Conservation (phyloP, 768 basidiomycete genomes). For the Xerocomellus chrysenteron region DNA sequence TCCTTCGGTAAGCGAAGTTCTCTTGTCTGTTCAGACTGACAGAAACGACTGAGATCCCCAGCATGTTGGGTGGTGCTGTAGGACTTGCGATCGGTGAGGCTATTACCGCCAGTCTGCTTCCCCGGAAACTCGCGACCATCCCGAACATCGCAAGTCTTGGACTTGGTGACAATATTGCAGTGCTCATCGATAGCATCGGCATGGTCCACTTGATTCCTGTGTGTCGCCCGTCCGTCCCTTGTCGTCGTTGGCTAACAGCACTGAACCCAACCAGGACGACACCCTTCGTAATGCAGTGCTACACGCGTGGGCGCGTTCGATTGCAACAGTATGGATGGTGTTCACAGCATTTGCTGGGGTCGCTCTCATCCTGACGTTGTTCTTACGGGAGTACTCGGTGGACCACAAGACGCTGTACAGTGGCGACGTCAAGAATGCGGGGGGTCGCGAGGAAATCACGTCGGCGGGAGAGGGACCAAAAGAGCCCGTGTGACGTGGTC, state of each 20-base stretch:
- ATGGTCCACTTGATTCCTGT: slow-evolving; percentile 34
- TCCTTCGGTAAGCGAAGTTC: slow-evolving; percentile 50
- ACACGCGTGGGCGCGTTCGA: slow-evolving; percentile 62
- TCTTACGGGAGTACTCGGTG: slow-evolving; percentile 60
- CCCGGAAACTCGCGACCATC: slow-evolving; percentile 34
- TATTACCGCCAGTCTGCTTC: slow-evolving; percentile 57
- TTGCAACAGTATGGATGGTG: slow-evolving; percentile 64
- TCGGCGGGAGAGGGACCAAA: not conserved
- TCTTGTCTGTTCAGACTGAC: not conserved
- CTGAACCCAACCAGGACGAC: slow-evolving; percentile 41
- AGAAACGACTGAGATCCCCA: slow-evolving; percentile 19
- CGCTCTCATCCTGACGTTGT: slow-evolving; percentile 49
- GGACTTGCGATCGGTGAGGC: slow-evolving; percentile 72
- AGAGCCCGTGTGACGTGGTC: not conserved
- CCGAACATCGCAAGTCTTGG: slow-evolving; percentile 25
- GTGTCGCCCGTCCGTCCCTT: not conserved
- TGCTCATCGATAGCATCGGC: slow-evolving; percentile 46
- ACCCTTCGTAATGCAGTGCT: slow-evolving; percentile 47
- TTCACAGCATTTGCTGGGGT: slow-evolving; percentile 56
- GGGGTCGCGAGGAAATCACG: not conserved
- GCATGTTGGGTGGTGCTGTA: slow-evolving; percentile 69
- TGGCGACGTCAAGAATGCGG: slow-evolving; percentile 15
- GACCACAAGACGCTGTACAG: slow-evolving; percentile 48
- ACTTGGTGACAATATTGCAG: slow-evolving; percentile 37
- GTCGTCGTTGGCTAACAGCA: not conserved